These are phyloP conservation scores for Blastobotrys ciferrii DNA, from an alignment of 1,139 yeast species.

Conservation along the genomic window DNA sequence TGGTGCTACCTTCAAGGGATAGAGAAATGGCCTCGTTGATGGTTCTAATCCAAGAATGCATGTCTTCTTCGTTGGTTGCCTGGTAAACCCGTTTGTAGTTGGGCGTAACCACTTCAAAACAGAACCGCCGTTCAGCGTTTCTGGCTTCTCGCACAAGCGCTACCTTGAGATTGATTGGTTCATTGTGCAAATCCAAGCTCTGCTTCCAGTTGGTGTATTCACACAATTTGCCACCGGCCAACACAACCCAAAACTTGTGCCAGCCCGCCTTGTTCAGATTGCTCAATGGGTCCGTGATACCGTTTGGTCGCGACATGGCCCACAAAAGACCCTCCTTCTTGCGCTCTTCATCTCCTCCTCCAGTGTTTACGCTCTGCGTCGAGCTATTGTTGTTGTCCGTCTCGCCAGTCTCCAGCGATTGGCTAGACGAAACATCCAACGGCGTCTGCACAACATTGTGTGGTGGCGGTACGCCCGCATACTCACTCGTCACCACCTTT, in stretches of 20 bases:
- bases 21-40: slow-evolving; percentile 42
- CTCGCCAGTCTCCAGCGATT: not conserved
- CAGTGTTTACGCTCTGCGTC: not conserved
- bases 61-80: slow-evolving; percentile 68
- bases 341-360: slow-evolving; percentile 7
- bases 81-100: slow-evolving; percentile 73
- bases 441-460: slow-evolving; percentile 1
- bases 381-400: not conserved
- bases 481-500: slow-evolving; percentile 2
- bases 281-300: slow-evolving; percentile 46
- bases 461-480: not conserved
- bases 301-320: slow-evolving; percentile 47
- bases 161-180: slow-evolving; percentile 71
- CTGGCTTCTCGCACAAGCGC: slow-evolving; percentile 60
- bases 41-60: slow-evolving; percentile 67
- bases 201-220: slow-evolving; percentile 85
- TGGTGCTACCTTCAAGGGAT: slow-evolving; percentile 27
- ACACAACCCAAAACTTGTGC: slow-evolving; percentile 89
- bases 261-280: slow-evolving; percentile 73
- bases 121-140: slow-evolving; percentile 48
- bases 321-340: slow-evolving; percentile 57
- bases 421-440: not conserved
- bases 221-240: slow-evolving; percentile 61
- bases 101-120: slow-evolving; percentile 78
- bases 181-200: slow-evolving; percentile 59